Conservation (phyloP, 2,329 filamentous ascomycete genomes). For the Aspergillus pseudonomiae region DNA sequence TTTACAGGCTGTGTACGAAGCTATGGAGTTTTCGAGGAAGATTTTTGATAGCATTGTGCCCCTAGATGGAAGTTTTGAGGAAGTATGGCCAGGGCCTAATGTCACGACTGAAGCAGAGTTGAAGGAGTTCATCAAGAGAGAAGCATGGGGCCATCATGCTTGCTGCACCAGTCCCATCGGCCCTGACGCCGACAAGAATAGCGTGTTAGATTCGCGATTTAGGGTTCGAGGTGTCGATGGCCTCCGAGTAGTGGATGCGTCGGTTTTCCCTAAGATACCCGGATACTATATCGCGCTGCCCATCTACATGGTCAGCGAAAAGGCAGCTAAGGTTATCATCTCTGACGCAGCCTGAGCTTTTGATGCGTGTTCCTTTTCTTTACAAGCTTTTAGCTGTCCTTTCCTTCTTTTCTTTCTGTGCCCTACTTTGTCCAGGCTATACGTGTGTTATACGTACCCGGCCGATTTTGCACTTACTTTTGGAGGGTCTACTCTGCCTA, state of each 20-base stretch:
- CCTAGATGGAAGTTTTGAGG: slow-evolving; percentile 49
- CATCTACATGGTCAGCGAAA: slow-evolving; percentile 62
- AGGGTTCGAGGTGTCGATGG: slow-evolving; percentile 58
- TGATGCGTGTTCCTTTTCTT: background rate
- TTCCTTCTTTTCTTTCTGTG: background rate
- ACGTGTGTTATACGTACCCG: background rate
- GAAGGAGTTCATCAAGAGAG: slow-evolving; percentile 53
- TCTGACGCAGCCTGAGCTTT: background rate
- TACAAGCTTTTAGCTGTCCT: background rate
- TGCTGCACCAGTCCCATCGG: slow-evolving; percentile 60
- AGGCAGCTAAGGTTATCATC: slow-evolving; percentile 61
- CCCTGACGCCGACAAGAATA: slow-evolving; percentile 53
- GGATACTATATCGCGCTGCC: slow-evolving; percentile 58
- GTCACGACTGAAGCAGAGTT: slow-evolving; percentile 48
- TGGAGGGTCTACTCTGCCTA: background rate
- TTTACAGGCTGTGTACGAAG: slow-evolving; percentile 58
- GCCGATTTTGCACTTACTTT: too few species aligned
- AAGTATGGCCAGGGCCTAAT: slow-evolving; percentile 47
- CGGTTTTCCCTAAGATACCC: slow-evolving; percentile 58
- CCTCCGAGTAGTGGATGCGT: slow-evolving; percentile 64
- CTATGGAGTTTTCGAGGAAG: slow-evolving; percentile 55
- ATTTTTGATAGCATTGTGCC: slow-evolving; percentile 48
- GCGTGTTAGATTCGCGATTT: slow-evolving; percentile 60
- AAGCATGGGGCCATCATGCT: slow-evolving; percentile 61
- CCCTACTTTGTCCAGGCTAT: background rate